phyloP scores from a whole-genome alignment of 306 rosid genomes.

The Vachellia pachyceras region DNA sequence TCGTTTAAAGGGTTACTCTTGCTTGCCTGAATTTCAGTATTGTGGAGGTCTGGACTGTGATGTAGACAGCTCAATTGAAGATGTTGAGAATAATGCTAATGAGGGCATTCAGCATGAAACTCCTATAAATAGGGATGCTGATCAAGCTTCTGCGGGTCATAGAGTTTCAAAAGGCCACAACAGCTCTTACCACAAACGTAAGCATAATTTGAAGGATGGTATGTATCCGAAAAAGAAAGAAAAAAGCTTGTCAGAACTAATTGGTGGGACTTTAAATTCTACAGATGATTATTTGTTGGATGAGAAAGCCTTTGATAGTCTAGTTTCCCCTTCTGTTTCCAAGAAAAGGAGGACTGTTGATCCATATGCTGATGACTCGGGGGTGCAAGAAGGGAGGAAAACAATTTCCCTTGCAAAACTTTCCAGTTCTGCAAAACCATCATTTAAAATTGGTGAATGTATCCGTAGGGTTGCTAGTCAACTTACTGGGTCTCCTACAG shows the following conservation, averaged over 20 bases:
- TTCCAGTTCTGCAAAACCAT: slow-evolving; percentile 60
- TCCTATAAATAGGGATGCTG: slow-evolving; percentile 47
- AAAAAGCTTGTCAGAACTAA: slow-evolving; percentile 75
- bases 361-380: slow-evolving; percentile 53
- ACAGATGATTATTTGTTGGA: slow-evolving; percentile 58
- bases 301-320: slow-evolving; percentile 43
- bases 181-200: slow-evolving; percentile 69
- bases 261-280: slow-evolving; percentile 58
- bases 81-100: slow-evolving; percentile 40
- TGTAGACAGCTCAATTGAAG: slow-evolving; percentile 37
- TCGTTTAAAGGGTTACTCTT: slow-evolving; percentile 72
- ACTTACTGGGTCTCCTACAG: slow-evolving; percentile 67
- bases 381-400: slow-evolving; percentile 64
- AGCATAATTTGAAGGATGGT: slow-evolving; percentile 69
- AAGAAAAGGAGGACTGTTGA: slow-evolving; percentile 66
- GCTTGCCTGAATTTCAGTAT: slow-evolving; percentile 77
- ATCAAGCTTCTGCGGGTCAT: slow-evolving; percentile 43
- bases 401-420: slow-evolving; percentile 60
- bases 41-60: slow-evolving; percentile 70
- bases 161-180: slow-evolving; percentile 46
- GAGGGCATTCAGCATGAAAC: slow-evolving; percentile 50
- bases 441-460: slow-evolving; percentile 90
- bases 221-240: slow-evolving; percentile 63
- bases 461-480: slow-evolving; percentile 95
- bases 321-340: slow-evolving; percentile 48